Base-by-base conservation (phyloP, 2,329 filamentous ascomycete species). In the Calonectria henricotiae region DNA sequence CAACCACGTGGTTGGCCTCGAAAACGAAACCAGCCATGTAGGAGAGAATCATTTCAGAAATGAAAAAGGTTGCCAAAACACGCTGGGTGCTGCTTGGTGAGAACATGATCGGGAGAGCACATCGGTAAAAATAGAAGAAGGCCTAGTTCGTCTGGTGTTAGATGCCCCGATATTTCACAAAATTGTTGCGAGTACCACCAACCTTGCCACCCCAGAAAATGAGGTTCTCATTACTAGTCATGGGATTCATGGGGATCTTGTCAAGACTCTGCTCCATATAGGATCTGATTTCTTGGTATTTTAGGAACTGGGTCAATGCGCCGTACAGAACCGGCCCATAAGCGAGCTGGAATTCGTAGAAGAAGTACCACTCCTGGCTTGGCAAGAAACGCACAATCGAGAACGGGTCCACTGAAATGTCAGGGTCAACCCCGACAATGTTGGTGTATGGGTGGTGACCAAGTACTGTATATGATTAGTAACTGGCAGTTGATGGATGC, bases 21-120 rank as follows among this genome's bases (percentile, higher is more conserved):
- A 58, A 58, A 58, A 58, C 51, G 7, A 58, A 58, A 11, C 51
- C 51, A n/a, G 51, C 51, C 51, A 58, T 58, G 35, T 39, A 58
- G n/a, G 51, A 58, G 8, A 58, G 35, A 1, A 58, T 15, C 12
- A 39, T 17, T 20, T 58, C 51, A 20, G 51, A 58, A 58, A 58
- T 7, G 51, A 58, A 39, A 23, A 58, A 58, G 20, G 51, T 58
- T 25, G 35, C 35, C 32, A 58, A 8, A 27, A 58, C 51, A 8
- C 51, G 32, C 13, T 58, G 32, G 6, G 51, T 1, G 35, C 51
- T 58, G 51, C 51, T 58, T 5, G 51, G 51, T 11, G 51, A 58
- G 20, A 58, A 39, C 20, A 58, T 23, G 20, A 58, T 58, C 1
- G 51, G 51, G 20, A 58, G 20, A 2, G 17, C 17, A 7, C n/a